These are phyloP conservation scores for Plantago ovata DNA, from an alignment of 257 asterid species.

Conservation along the genomic window DNA sequence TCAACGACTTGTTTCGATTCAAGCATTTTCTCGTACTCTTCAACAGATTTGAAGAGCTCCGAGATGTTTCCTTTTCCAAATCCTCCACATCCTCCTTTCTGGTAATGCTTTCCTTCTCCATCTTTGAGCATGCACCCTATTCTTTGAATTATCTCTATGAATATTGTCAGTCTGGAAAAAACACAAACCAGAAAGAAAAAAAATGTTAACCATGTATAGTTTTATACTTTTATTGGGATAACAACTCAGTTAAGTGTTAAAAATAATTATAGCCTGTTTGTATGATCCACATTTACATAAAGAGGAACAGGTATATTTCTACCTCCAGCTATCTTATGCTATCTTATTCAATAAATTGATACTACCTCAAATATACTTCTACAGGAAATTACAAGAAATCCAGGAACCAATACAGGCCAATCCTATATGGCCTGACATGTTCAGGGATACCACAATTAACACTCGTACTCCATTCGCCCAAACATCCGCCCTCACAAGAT, in stretches of 20 bases:
- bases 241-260: no score
- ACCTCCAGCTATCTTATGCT: no score
- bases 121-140: slow-evolving; percentile 87
- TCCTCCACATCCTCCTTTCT: slow-evolving; percentile 98
- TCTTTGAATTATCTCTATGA: slow-evolving; percentile 91
- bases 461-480: no score
- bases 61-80: slow-evolving; percentile 97
- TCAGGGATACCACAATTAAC: no score
- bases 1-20: slow-evolving; percentile 50
- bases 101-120: slow-evolving; percentile 57
- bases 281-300: background rate
- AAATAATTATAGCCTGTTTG: no score
- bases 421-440: no score
- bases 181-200: background rate
- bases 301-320: no score
- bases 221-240: background rate
- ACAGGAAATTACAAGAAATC: no score
- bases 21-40: slow-evolving; percentile 87
- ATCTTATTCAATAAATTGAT: no score
- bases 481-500: no score
- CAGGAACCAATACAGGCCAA: no score
- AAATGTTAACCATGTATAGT: background rate
- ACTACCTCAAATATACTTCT: no score
- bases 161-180: slow-evolving; percentile 75
- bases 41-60: slow-evolving; percentile 83